A percentile compares a stretch with the other conserved stretches of the same genome.
Conservation (phyloP, 805 yeast species). For the Metschnikowia kunwiensis region DNA sequence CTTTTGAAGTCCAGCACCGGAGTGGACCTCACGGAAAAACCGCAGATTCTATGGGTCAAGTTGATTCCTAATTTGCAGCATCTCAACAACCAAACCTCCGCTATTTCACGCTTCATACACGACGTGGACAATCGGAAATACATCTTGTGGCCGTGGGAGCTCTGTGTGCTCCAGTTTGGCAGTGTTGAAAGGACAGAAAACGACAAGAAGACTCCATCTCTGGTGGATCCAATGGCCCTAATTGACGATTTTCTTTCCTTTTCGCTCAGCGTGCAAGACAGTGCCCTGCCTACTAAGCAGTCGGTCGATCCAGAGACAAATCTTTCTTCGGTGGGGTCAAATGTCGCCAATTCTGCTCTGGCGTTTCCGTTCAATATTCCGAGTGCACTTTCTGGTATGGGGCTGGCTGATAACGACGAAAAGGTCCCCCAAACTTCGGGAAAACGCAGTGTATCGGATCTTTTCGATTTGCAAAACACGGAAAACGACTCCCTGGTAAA, state of each 20-base stretch:
- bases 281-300: no score
- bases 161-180: constrained; percentile 59
- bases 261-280: constrained; percentile 20
- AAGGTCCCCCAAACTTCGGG: no score
- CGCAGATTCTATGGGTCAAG: constrained; percentile 55
- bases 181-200: constrained; percentile 8
- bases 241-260: constrained; percentile 31
- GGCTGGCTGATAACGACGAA: no score
- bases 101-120: constrained; percentile 54
- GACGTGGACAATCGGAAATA: constrained; percentile 52
- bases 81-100: constrained; percentile 65
- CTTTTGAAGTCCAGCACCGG: constrained; percentile 34
- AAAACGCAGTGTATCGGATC: no score
- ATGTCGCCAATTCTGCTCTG: no score
- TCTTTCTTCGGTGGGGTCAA: no score
- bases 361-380: no score
- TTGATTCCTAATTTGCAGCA: constrained; percentile 66
- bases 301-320: no score
- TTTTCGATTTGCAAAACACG: no score
- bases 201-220: not conserved
- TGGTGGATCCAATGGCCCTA: constrained; percentile 18
- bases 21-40: constrained; percentile 22
- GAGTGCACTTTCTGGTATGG: no score
- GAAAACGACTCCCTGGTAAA: no score
- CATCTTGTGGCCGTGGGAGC: constrained; percentile 69